A percentile compares a stretch with the other conserved stretches of the same genome.
Conservation (phyloP, 192 early-diverging fungal genomes). For the Chytriomyces confervae region DNA sequence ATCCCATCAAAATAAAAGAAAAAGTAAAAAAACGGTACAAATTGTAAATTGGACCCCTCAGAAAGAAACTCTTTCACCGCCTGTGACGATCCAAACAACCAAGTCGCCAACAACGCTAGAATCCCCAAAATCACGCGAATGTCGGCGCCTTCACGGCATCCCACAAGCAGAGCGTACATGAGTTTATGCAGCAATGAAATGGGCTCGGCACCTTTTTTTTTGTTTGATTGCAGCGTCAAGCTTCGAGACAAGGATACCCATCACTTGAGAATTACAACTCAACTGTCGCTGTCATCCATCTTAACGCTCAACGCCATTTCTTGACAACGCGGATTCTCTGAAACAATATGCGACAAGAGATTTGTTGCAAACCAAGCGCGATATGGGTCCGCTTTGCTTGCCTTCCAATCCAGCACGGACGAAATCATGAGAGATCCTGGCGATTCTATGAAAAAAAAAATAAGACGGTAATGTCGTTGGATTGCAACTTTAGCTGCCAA, state of each 20-base stretch:
- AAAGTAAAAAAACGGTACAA: constrained; percentile 62
- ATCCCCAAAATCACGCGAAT: constrained; percentile 78
- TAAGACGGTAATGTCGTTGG: background rate
- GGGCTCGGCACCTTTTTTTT: constrained; percentile 57
- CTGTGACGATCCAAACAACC: constrained; percentile 83
- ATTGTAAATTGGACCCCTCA: constrained; percentile 88
- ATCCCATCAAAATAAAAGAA: background rate
- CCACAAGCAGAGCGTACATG: constrained; percentile 72
- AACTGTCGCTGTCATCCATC: constrained; percentile 75
- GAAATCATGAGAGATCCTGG: constrained; percentile 88
- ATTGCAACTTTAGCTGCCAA: constrained; percentile 12
- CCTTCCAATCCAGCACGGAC: constrained; percentile 78
- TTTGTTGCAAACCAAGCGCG: constrained; percentile 87
- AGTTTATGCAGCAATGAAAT: constrained; percentile 90
- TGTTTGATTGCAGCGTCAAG: background rate
- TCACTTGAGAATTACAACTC: constrained; percentile 7
- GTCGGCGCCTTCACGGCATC: constrained; percentile 66
- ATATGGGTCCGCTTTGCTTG: constrained; percentile 77
- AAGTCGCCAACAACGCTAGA: constrained; percentile 78
- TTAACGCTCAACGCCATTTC: constrained; percentile 74
- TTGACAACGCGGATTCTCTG: constrained; percentile 77
- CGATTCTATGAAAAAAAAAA: constrained; percentile 60
- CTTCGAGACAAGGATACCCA: background rate
- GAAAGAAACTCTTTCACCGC: constrained; percentile 84
- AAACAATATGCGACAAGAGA: constrained; percentile 79